Evolutionary conservation across 2,329 filamentous ascomycete genomes (phyloP).

Genomic region (Rhynchosporium secalis): DNA sequence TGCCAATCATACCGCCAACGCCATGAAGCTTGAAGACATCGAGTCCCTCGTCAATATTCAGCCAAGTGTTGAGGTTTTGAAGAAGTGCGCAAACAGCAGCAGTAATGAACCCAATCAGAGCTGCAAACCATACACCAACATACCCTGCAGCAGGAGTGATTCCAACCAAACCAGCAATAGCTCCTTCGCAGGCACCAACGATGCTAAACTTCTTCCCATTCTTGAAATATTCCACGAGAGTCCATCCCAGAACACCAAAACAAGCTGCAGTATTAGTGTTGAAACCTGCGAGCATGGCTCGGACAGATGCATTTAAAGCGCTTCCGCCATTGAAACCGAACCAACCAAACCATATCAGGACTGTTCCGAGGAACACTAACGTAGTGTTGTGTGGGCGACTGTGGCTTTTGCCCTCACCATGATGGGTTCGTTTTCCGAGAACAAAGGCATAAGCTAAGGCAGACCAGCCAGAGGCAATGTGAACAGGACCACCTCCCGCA

Average conservation of each 20-base stretch:
- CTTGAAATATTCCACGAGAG: constrained; percentile 51
- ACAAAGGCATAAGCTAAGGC: constrained; percentile 64
- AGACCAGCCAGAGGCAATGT: constrained; percentile 63
- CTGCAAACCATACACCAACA: constrained; percentile 52
- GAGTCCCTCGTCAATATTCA: constrained; percentile 57
- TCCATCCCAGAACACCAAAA: constrained; percentile 55
- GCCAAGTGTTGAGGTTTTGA: constrained; percentile 51
- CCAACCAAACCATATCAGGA: constrained; percentile 66
- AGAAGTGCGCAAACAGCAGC: constrained; percentile 48
- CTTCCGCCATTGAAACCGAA: constrained; percentile 54
- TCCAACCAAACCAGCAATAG: constrained; percentile 57
- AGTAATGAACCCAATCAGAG: constrained; percentile 54
- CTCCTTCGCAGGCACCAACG: constrained; percentile 54
- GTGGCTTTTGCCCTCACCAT: constrained; percentile 47
- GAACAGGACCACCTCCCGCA: constrained; percentile 55
- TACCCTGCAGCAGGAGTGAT: constrained; percentile 60
- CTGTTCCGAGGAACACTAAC: constrained; percentile 62
- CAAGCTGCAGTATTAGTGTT: constrained; percentile 60
- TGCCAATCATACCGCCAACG: constrained; percentile 58
- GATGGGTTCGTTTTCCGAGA: constrained; percentile 56
- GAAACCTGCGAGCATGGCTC: constrained; percentile 55
- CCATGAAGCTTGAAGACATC: constrained; percentile 62
- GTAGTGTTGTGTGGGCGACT: constrained; percentile 62
- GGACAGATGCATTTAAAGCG: constrained; percentile 52
- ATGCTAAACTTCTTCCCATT: constrained; percentile 51